A percentile compares a stretch with the other conserved stretches of the same genome.
phyloP scores from a whole-genome alignment of 1,284 basidiomycete genomes.

The Xerocomus cyaneibrunnescens region DNA sequence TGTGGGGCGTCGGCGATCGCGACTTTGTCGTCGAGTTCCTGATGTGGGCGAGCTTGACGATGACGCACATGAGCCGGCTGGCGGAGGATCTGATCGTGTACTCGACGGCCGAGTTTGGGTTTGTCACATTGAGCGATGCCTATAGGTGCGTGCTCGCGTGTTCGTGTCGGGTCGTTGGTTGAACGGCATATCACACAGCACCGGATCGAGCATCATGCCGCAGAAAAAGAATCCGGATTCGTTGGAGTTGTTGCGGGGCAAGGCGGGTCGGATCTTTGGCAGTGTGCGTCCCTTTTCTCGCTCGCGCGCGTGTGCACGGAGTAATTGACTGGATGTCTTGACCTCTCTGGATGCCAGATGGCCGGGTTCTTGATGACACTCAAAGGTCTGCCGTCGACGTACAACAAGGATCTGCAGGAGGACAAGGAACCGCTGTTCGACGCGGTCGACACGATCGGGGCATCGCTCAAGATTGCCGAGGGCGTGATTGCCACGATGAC shows the following conservation, averaged over 20 bases:
- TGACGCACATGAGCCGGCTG: slow-evolving; percentile 92
- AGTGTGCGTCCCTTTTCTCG: slow-evolving; percentile 51
- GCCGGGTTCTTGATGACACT: slow-evolving; percentile 98
- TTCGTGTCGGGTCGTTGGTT: background rate
- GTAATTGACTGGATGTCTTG: background rate
- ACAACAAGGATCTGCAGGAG: slow-evolving; percentile 99
- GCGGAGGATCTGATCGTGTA: slow-evolving; percentile 98
- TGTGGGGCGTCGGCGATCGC: slow-evolving; percentile 94
- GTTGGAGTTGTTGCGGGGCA: slow-evolving; percentile 91
- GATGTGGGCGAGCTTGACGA: slow-evolving; percentile 93
- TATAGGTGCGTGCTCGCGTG: slow-evolving; percentile 66
- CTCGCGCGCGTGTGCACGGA: background rate
- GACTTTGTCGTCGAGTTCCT: slow-evolving; percentile 98
- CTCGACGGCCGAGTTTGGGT: slow-evolving; percentile 96
- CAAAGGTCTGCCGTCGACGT: slow-evolving; percentile 96
- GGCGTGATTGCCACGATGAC: slow-evolving; percentile 91
- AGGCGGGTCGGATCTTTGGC: slow-evolving; percentile 93
- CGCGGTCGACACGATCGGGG: slow-evolving; percentile 86
- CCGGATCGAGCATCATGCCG: slow-evolving; percentile 99
- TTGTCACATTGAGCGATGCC: slow-evolving; percentile 91
- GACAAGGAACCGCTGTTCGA: slow-evolving; percentile 99
- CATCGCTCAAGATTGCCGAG: slow-evolving; percentile 90
- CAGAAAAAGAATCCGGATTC: slow-evolving; percentile 99
- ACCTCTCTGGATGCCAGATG: slow-evolving; percentile 51
- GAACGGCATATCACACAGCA: slow-evolving; percentile 50